These are phyloP conservation scores for Tetragonia tetragonoides DNA, from an alignment of 148 eudicot genomes.

Conservation along the genomic window DNA sequence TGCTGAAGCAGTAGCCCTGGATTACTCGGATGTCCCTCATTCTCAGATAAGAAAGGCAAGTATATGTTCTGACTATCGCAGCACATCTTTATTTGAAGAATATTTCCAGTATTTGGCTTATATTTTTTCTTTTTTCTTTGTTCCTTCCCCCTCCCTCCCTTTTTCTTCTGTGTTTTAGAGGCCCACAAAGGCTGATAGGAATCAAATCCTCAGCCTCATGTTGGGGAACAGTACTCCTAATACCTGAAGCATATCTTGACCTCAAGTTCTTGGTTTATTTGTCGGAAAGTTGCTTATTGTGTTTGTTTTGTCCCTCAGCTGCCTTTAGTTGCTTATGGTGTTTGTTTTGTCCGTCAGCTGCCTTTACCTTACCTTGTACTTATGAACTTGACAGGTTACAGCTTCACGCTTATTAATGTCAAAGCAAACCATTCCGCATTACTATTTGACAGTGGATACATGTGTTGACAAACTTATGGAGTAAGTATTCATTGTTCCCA, in stretches of 20 bases:
- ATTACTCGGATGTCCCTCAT: conserved; percentile 74
- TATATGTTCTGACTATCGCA: neutral
- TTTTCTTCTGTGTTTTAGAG: no score
- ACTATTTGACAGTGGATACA: conserved; percentile 82
- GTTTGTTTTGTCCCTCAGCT: neutral
- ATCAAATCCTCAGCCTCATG: no score
- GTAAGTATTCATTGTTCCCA: conserved; percentile 44
- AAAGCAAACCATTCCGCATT: conserved; percentile 89
- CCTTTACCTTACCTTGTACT: conserved; percentile 15
- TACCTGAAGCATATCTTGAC: no score
- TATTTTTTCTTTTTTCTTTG: no score
- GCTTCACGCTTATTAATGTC: conserved; percentile 77
- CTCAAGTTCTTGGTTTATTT: neutral
- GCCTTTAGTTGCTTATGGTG: neutral
- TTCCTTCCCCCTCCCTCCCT: no score
- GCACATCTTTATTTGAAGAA: neutral
- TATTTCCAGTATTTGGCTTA: neutral
- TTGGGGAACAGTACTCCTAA: no score
- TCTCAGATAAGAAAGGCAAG: conserved; percentile 88
- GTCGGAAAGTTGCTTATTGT: neutral
- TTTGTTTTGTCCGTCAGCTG: neutral
- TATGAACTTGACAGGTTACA: conserved; percentile 53
- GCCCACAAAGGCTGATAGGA: no score
- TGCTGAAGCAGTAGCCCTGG: conserved; percentile 41
- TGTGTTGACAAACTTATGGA: conserved; percentile 85